These are phyloP conservation scores for Candida stauntonica DNA, from an alignment of 805 yeast genomes.

Conservation along the genomic window DNA sequence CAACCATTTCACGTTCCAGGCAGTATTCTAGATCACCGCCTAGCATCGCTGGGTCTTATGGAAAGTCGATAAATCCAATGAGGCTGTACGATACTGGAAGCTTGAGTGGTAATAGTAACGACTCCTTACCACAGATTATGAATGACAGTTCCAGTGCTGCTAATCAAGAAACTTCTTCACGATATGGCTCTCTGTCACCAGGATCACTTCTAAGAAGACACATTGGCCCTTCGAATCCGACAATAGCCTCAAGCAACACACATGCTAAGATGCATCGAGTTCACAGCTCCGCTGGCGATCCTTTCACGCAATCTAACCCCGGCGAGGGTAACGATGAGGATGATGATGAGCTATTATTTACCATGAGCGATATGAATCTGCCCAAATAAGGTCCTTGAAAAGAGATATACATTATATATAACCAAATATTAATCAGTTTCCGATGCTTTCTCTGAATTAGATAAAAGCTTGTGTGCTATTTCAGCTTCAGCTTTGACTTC, in stretches of 20 bases:
- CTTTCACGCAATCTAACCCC: background rate
- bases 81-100: conserved; percentile 27
- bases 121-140: conserved; percentile 15
- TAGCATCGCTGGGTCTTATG: conserved; percentile 9
- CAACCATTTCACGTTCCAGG: background rate
- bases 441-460: background rate
- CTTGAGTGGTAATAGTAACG: conserved; percentile 16
- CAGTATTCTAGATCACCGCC: conserved; percentile 11
- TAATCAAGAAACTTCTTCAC: conserved; percentile 13
- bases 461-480: conserved; percentile 1
- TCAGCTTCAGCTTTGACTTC: conserved; percentile 10
- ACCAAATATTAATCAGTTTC: background rate
- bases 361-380: conserved; percentile 72
- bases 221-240: conserved; percentile 30
- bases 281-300: background rate
- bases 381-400: conserved; percentile 14
- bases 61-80: conserved; percentile 24
- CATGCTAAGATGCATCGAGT: conserved; percentile 28
- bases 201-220: conserved; percentile 15
- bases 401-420: background rate
- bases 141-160: conserved; percentile 3
- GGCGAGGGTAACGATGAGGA: conserved; percentile 32
- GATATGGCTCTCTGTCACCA: conserved; percentile 20
- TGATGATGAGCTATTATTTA: conserved; percentile 62
- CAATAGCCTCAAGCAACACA: conserved; percentile 28